These are phyloP conservation scores for Botrytis porri DNA, from an alignment of 2,329 filamentous ascomycete genomes.

Conservation along the genomic window DNA sequence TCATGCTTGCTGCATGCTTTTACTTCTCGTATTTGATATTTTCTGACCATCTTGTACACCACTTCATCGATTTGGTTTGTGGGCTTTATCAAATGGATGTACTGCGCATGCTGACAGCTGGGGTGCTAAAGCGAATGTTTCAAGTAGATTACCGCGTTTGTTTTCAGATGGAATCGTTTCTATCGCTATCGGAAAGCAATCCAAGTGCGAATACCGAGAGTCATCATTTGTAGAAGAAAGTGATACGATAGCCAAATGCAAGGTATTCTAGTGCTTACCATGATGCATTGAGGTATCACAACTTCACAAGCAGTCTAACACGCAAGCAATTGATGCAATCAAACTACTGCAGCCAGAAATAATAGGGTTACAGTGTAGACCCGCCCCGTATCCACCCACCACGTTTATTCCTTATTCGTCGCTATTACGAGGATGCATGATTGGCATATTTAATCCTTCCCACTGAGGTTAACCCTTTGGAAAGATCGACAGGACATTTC, in stretches of 20 bases:
- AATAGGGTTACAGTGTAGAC: slow-evolving; percentile 11
- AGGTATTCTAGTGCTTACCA: neutral
- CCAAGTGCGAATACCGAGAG: neutral
- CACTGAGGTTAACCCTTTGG: neutral
- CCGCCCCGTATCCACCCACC: neutral
- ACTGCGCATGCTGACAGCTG: neutral
- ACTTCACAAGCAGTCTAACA: neutral
- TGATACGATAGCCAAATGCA: neutral
- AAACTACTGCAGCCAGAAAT: slow-evolving; percentile 5
- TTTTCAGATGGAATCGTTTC: neutral
- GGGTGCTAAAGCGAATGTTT: neutral
- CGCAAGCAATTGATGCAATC: neutral
- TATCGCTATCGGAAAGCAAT: neutral
- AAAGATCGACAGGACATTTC: neutral
- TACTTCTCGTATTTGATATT: neutral
- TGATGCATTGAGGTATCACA: neutral
- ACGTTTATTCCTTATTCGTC: slow-evolving; percentile 15
- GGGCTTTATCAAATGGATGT: neutral
- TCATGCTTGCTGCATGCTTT: neutral
- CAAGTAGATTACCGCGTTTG: neutral
- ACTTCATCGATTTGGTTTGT: neutral
- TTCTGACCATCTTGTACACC: neutral
- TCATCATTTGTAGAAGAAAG: neutral
- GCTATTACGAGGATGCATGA: slow-evolving; percentile 14
- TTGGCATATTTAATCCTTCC: neutral